Percentiles rank a stretch among this genome's conserved stretches.
phyloP scores from a whole-genome alignment of 1,284 basidiomycete genomes.

The Jaminaea rosea region DNA sequence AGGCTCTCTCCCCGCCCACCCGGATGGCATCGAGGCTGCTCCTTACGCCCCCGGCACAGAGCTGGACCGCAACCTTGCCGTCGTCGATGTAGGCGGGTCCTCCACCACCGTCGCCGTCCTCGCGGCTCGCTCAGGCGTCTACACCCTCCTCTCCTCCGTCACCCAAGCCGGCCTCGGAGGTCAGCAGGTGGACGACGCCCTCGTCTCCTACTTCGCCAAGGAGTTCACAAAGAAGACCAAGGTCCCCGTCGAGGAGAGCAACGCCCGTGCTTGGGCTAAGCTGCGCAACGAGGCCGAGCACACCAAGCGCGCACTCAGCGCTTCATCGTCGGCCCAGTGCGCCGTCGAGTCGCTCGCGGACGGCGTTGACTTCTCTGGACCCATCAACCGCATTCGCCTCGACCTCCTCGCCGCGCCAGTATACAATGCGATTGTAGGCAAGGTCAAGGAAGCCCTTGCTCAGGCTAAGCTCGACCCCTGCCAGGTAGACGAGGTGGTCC shows the following conservation, averaged over 20 bases:
- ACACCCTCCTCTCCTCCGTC: conserved; percentile 52
- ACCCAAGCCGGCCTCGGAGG: conserved; percentile 54
- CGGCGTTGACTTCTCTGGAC: conserved; percentile 80
- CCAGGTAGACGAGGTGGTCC: conserved; percentile 70
- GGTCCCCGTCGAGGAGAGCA: conserved; percentile 54
- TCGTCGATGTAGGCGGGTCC: conserved; percentile 57
- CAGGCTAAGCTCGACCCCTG: conserved; percentile 62
- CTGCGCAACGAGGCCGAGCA: conserved; percentile 85
- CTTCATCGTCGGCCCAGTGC: conserved; percentile 79
- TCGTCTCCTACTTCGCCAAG: conserved; percentile 85
- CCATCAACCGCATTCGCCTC: conserved; percentile 89
- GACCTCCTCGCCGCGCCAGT: conserved; percentile 71
- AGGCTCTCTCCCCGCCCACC: conserved; percentile 35
- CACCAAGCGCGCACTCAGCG: conserved; percentile 85
- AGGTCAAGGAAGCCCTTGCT: conserved; percentile 59
- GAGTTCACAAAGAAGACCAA: conserved; percentile 98
- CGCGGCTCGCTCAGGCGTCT: conserved; percentile 53
- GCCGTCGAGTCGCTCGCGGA: conserved; percentile 87
- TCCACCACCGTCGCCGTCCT: conserved; percentile 53
- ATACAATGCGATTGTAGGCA: conserved; percentile 54
- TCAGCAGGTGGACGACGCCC: conserved; percentile 65
- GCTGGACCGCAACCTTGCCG: conserved; percentile 54
- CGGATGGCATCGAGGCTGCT: conserved; percentile 43
- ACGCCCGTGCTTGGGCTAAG: conserved; percentile 80
- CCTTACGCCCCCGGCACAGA: conserved; percentile 50